Evolutionary conservation across 768 basidiomycete species (phyloP), one percentile per base, ranked within the genome.

Genomic region (Tremella mesenterica): DNA sequence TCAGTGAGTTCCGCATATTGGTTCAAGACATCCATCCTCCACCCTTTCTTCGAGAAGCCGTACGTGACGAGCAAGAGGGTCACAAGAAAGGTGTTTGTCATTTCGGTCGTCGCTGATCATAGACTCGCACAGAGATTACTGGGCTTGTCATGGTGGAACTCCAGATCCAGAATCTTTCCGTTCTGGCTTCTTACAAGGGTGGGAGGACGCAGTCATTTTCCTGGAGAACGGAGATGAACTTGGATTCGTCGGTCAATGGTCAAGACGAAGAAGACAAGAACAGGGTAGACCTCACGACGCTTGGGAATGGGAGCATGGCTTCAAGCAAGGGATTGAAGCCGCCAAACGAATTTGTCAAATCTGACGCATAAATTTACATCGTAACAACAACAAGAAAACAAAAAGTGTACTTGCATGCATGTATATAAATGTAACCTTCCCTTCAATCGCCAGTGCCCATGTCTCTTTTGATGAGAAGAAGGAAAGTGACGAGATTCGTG

Each of bases 91-190:
- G n/a, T 23, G 14, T 41, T 41, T 16, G 38, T 8, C 38, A 5
- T 4, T 5, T 8, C 38, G 38, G 14, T 5, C n/a, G 23, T n/a
- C 4, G 38, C 38, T 41, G 6, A 41, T 41, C 47, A 31, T 39
- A 78, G 77, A 61, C 7, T 56, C 66, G 4, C 80, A 81, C 56
- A 61, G 53, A 0, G 56, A 46, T 1, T 80, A 78, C 57, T 81
- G 80, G 80, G 60, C 78, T 0, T 74, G 77, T 48, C 75, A 80
- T 53, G 76, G 78, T 1, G 81, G 83, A 0, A 69, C 78, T 9
- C 84, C 85, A 57, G 78, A 85, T 51, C 84, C 86, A 54, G 79
- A 79, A 72, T 78, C 84, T 4, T 88, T 88, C 62, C 76, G 73
- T 23, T 77, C 80, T 1, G 87, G 85, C 1, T 88, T 82, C 60